A percentile compares a stretch with the other conserved stretches of the same genome.
These are phyloP conservation scores for Rhytidhysteron rufulum DNA, from an alignment of 2,329 filamentous ascomycete genomes.

Conservation along the genomic window DNA sequence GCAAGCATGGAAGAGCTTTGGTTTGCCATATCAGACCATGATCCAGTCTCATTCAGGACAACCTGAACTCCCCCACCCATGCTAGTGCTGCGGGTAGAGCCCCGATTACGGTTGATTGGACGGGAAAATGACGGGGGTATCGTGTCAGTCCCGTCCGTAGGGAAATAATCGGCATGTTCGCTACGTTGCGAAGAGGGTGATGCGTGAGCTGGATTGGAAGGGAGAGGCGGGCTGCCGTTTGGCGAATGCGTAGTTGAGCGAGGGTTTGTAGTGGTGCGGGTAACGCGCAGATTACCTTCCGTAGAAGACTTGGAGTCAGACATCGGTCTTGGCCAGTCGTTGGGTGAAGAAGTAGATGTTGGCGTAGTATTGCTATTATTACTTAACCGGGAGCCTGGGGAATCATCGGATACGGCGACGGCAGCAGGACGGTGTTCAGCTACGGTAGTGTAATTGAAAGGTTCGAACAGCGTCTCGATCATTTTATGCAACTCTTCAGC, in stretches of 20 bases:
- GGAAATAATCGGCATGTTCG: slow-evolving; percentile 33
- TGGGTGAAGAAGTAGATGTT: slow-evolving; percentile 26
- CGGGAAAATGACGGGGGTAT: slow-evolving; percentile 33
- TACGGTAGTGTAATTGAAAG: slow-evolving; percentile 89
- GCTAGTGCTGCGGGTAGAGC: slow-evolving; percentile 67
- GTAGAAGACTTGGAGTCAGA: slow-evolving; percentile 28
- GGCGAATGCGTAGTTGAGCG: slow-evolving; percentile 46
- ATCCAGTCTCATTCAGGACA: slow-evolving; percentile 81
- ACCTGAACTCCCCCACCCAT: slow-evolving; percentile 85
- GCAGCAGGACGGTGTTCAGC: slow-evolving; percentile 63
- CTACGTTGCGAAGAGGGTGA: slow-evolving; percentile 33
- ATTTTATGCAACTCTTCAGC: slow-evolving; percentile 91
- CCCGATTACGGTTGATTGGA: slow-evolving; percentile 48
- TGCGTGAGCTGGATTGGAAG: slow-evolving; percentile 19
- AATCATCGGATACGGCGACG: slow-evolving; percentile 27
- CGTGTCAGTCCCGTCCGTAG: slow-evolving; percentile 23
- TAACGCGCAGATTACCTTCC: slow-evolving; percentile 35
- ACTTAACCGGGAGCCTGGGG: slow-evolving; percentile 27
- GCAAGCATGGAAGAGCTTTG: slow-evolving; percentile 68
- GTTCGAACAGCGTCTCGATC: slow-evolving; percentile 90
- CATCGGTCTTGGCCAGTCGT: slow-evolving; percentile 29
- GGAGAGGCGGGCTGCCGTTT: slow-evolving; percentile 45
- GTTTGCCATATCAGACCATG: slow-evolving; percentile 86
- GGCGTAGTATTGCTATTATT: slow-evolving; percentile 26
- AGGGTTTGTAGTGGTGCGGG: slow-evolving; percentile 30